A percentile compares a stretch with the other conserved stretches of the same genome.
Conservation (phyloP, 495 filamentous ascomycete species). For the Trichoderma asperelloides region DNA sequence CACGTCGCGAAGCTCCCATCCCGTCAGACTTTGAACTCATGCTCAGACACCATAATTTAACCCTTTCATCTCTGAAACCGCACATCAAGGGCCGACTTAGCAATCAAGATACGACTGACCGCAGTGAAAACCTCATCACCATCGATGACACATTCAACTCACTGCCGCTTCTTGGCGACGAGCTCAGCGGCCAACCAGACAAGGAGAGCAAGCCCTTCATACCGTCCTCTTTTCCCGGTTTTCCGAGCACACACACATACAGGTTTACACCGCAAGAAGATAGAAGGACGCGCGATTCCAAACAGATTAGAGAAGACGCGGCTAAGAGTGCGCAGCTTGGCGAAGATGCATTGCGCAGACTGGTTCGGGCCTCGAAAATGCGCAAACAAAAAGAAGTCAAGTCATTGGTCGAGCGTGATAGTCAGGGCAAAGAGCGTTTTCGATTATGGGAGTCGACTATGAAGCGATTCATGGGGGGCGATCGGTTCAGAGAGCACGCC, state of each 20-base stretch:
- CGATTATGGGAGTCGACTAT: slow-evolving; percentile 35
- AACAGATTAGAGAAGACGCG: slow-evolving; percentile 34
- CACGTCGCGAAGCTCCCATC: slow-evolving; percentile 27
- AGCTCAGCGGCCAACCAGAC: slow-evolving; percentile 34
- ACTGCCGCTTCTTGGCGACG: slow-evolving; percentile 29
- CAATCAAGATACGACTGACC: slow-evolving; percentile 21
- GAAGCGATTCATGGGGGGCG: slow-evolving; percentile 29
- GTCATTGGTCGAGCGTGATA: slow-evolving; percentile 26
- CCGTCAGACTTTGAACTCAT: slow-evolving; percentile 33
- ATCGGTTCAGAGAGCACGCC: slow-evolving; percentile 46
- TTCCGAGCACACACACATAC: slow-evolving; percentile 39
- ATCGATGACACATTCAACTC: slow-evolving; percentile 21
- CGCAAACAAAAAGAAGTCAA: slow-evolving; percentile 41
- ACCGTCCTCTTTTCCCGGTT: slow-evolving; percentile 32
- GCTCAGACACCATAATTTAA: slow-evolving; percentile 27
- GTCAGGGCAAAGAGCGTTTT: slow-evolving; percentile 26
- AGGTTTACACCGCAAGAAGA: slow-evolving; percentile 30
- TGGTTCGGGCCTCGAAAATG: slow-evolving; percentile 38
- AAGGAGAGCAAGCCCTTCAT: slow-evolving; percentile 33
- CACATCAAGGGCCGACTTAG: slow-evolving; percentile 33
- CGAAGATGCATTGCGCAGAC: slow-evolving; percentile 33
- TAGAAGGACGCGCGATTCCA: slow-evolving; percentile 24
- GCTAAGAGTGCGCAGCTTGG: slow-evolving; percentile 36
- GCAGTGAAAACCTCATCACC: slow-evolving; percentile 21
- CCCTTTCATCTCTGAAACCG: slow-evolving; percentile 25